A percentile compares a stretch with the other conserved stretches of the same genome.
Evolutionary conservation across 768 basidiomycete genomes (phyloP).

Genomic region (Thelephora ganbajun): DNA sequence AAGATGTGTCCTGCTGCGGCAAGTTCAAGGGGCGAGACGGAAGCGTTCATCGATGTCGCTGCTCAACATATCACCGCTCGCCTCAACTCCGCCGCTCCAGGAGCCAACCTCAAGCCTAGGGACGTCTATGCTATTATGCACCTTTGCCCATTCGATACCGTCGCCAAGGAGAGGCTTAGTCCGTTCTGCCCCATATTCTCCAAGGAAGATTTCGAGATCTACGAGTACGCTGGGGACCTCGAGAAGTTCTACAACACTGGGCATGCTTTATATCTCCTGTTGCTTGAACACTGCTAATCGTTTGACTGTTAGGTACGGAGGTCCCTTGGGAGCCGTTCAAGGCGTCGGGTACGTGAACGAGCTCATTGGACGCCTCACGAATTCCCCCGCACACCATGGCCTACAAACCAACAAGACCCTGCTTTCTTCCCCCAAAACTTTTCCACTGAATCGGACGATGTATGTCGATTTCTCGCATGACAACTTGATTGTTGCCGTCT

Average conservation of each 20-base stretch:
- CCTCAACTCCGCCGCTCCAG: constrained; percentile 47
- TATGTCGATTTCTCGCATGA: constrained; percentile 81
- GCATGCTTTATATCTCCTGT: constrained; percentile 21
- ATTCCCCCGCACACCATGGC: constrained; percentile 42
- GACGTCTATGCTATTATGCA: constrained; percentile 53
- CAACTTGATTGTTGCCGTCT: constrained; percentile 73
- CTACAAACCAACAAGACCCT: constrained; percentile 72
- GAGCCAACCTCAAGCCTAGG: constrained; percentile 36
- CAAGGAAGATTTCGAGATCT: constrained; percentile 42
- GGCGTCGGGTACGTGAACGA: constrained; percentile 86
- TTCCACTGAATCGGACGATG: constrained; percentile 51
- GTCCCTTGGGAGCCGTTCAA: constrained; percentile 56
- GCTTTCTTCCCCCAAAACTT: constrained; percentile 41
- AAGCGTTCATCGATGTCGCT: constrained; percentile 43
- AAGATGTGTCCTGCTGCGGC: constrained; percentile 48
- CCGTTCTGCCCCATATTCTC: constrained; percentile 68
- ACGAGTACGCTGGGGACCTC: constrained; percentile 61
- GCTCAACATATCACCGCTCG: constrained; percentile 40
- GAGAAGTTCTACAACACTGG: constrained; percentile 72
- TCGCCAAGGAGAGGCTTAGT: constrained; percentile 33
- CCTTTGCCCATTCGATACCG: constrained; percentile 73
- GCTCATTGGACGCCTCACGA: constrained; percentile 69
- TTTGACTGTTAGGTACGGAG: constrained; percentile 38
- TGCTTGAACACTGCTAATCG: neutral
- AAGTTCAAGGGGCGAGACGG: constrained; percentile 26